Evolutionary conservation across 1,139 yeast genomes (phyloP).

Genomic region (Geotrichum armillariae): DNA sequence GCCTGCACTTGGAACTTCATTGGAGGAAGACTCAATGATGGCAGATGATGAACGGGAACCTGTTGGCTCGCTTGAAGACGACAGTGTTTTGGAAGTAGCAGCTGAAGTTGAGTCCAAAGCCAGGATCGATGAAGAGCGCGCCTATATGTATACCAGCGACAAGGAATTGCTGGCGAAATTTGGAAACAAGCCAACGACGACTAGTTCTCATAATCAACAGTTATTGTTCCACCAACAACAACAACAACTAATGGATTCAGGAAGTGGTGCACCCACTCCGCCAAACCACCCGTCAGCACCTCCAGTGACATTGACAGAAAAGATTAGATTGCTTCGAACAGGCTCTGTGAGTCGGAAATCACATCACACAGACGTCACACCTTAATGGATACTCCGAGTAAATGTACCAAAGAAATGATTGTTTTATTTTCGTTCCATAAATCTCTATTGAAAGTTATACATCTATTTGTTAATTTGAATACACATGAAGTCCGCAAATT

Average conservation of each 20-base stretch:
- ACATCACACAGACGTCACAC: too few relatives aligned
- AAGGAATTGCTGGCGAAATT: not conserved
- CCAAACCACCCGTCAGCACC: conserved; percentile 35
- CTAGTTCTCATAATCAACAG: conserved; percentile 5
- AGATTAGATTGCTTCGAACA: conserved; percentile 35
- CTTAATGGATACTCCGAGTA: too few relatives aligned
- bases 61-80: not conserved
- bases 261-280: conserved; percentile 18
- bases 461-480: not conserved
- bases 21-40: not conserved
- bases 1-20: not conserved
- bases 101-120: not conserved
- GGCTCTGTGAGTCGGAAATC: conserved; percentile 31
- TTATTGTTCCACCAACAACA: not conserved
- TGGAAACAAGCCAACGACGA: not conserved
- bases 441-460: too few relatives aligned
- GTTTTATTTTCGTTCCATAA: too few relatives aligned
- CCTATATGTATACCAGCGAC: not conserved
- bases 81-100: not conserved
- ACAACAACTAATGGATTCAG: not conserved
- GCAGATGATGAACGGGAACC: not conserved
- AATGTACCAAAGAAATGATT: too few relatives aligned
- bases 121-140: not conserved
- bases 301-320: conserved; percentile 36
- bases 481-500: conserved; percentile 15